These are phyloP conservation scores for Colletotrichum cereale DNA, from an alignment of 2,329 filamentous ascomycete genomes.

Conservation along the genomic window DNA sequence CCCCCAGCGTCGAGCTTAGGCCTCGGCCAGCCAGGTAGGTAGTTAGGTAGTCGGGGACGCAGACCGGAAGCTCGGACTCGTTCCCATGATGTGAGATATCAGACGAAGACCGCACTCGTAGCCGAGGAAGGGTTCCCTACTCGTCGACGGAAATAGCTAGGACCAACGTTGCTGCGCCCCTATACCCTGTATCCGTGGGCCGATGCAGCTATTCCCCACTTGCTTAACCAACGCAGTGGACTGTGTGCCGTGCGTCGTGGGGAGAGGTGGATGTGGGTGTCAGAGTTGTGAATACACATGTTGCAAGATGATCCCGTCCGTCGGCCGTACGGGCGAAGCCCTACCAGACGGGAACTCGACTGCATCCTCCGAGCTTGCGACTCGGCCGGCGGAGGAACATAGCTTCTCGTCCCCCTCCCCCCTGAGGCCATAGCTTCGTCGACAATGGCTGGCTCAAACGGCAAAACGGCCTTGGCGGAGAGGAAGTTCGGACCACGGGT, in stretches of 20 bases:
- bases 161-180: conserved; percentile 18
- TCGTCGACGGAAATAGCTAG: background rate
- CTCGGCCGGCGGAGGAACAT: background rate
- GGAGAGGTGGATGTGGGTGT: too few species aligned
- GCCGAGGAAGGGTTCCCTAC: background rate
- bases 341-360: background rate
- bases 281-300: background rate
- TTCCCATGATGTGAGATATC: conserved; percentile 2
- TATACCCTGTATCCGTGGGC: background rate
- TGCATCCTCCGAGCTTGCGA: background rate
- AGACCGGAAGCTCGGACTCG: background rate
- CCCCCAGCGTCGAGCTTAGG: background rate
- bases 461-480: background rate
- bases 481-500: background rate
- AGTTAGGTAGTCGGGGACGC: conserved; percentile 21
- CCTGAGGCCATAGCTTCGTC: background rate
- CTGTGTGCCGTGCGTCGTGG: conserved; percentile 6
- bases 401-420: background rate
- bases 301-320: conserved; percentile 5
- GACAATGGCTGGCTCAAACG: background rate
- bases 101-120: background rate
- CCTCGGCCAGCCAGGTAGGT: too few species aligned
- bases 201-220: background rate
- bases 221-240: conserved; percentile 6
- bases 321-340: background rate